Base-by-base conservation (phyloP, 441 rosid genomes). In the Capsella rubella region DNA sequence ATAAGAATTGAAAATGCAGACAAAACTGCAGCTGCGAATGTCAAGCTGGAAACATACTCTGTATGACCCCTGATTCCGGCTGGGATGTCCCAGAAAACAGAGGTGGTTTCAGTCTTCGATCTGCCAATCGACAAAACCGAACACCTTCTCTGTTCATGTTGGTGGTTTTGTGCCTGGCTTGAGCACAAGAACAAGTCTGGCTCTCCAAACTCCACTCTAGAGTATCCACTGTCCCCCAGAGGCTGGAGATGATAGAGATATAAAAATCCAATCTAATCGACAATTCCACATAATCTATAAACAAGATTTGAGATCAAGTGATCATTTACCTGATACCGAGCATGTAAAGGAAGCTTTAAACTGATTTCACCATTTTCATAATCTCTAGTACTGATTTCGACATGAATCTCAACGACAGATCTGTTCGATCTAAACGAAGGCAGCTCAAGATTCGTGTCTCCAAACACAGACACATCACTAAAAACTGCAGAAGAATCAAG, bases 391-490 rank as follows among this genome's bases (percentile, higher is more conserved):
- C 73, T 84, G 21, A 85, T 58, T 27, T 78, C 75, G 71, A 87
- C 69, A 78, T 90, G 98, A 82, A 89, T 78, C 90, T 93, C 96
- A 57, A 93, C 91, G 53, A 75, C 83, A 14, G 94, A 84, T n/a
- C 73, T 86, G 58, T 95, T 87, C 37, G 98, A 93, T 74, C 62
- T 86, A 73, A 90, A 78, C 14, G 96, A 84, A 45, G 97, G 98
- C 77, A 87, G 71, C 68, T 95, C 99, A 69, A 95, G 85, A 83
- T 91, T 87, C 52, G 86, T 82, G 79, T 91, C 98, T 80, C 98
- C 95, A 11, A 87, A 88, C 72, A 90, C 95, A 65, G 90, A 89
- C 32, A 86, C 75, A 28, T 81, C 84, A 51, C 72, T 67, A 39
- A 81, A 93, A 35, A 35, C 99, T 92, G 86, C 79, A 82, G 76